Evolutionary conservation across 805 yeast genomes (phyloP).

Genomic region (Metschnikowia cubensis): DNA sequence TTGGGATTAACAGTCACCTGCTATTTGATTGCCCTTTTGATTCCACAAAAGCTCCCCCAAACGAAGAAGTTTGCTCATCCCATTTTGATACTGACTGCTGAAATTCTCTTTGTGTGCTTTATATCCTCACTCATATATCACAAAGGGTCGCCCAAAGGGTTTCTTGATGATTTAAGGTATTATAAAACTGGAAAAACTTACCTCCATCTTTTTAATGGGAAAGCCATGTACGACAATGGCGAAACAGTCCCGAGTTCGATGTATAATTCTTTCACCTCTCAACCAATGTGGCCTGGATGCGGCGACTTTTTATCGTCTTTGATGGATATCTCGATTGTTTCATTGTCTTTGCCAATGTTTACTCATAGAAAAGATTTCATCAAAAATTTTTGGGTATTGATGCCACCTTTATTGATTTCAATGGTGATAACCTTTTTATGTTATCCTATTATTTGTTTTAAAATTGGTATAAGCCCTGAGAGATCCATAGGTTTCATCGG

Average conservation of each 20-base stretch:
- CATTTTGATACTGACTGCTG: conserved; percentile 59
- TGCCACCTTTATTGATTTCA: conserved; percentile 56
- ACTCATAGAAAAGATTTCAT: conserved; percentile 62
- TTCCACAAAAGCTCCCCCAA: conserved; percentile 43
- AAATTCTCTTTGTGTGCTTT: conserved; percentile 60
- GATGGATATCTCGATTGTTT: conserved; percentile 75
- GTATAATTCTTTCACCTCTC: conserved; percentile 20
- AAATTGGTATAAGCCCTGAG: conserved; percentile 56
- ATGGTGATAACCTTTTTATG: conserved; percentile 57
- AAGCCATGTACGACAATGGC: conserved; percentile 28
- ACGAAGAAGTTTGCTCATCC: conserved; percentile 62
- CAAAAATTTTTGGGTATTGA: conserved; percentile 53
- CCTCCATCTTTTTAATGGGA: conserved; percentile 49
- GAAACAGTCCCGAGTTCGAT: conserved; percentile 11
- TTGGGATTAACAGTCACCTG: conserved; percentile 55
- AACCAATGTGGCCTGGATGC: conserved; percentile 66
- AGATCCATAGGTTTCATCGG: conserved; percentile 75
- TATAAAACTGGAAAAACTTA: conserved; percentile 72
- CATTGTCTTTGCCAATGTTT: conserved; percentile 74
- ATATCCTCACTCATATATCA: conserved; percentile 53
- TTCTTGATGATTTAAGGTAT: conserved; percentile 46
- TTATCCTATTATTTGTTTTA: conserved; percentile 66
- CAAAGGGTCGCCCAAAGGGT: conserved; percentile 40
- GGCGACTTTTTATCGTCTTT: conserved; percentile 70
- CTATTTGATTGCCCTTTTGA: conserved; percentile 47